Evolutionary conservation across 177 flowering plant species (phyloP).

Genomic region (Tripterygium wilfordii): DNA sequence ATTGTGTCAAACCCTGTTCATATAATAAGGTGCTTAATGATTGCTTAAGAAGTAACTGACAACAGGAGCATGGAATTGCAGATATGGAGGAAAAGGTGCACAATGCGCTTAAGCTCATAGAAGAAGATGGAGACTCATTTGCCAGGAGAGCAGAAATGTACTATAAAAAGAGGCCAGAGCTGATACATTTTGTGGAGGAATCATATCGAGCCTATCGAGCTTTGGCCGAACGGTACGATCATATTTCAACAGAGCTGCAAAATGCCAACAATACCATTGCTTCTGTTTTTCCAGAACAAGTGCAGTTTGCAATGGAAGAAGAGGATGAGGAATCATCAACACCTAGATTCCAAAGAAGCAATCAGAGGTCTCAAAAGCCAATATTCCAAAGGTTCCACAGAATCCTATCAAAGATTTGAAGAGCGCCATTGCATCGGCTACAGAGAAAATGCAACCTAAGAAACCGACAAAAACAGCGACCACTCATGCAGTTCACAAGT

Average conservation of each 20-base stretch:
- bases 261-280: slow-evolving; percentile 73
- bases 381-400: slow-evolving; percentile 31
- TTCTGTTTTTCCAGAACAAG: slow-evolving; percentile 60
- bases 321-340: slow-evolving; percentile 34
- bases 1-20: too few relatives aligned
- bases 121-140: slow-evolving; percentile 81
- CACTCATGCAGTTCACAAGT: slow-evolving; percentile 10
- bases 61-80: slow-evolving; percentile 14
- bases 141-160: slow-evolving; percentile 80
- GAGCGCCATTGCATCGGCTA: slow-evolving; percentile 14
- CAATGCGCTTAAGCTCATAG: slow-evolving; percentile 52
- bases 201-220: slow-evolving; percentile 66
- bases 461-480: slow-evolving; percentile 17
- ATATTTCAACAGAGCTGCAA: slow-evolving; percentile 61
- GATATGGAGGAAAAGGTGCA: slow-evolving; percentile 85
- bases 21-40: too few relatives aligned
- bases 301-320: slow-evolving; percentile 48
- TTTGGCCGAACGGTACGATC: slow-evolving; percentile 77
- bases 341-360: not conserved
- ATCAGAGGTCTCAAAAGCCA: slow-evolving; percentile 17
- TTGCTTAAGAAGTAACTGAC: not conserved
- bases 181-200: slow-evolving; percentile 68
- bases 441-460: slow-evolving; percentile 23
- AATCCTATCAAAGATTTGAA: slow-evolving; percentile 25
- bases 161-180: slow-evolving; percentile 77